phyloP scores from a whole-genome alignment of 371 early-diverging fungal genomes.

The Mucor irregularis region DNA sequence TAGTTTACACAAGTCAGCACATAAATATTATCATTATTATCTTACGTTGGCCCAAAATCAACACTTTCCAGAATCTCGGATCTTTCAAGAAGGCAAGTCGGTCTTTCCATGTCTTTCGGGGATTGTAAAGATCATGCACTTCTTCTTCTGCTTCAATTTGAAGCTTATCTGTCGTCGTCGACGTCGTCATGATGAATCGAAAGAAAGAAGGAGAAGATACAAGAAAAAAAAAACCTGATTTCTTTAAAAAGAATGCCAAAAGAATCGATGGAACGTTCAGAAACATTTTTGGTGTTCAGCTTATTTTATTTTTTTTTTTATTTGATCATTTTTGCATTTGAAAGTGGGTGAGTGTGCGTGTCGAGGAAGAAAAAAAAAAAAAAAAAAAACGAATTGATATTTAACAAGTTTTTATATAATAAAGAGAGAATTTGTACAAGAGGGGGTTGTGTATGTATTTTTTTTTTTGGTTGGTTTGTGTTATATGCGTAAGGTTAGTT shows the following conservation, averaged over 20 bases:
- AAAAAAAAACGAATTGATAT: no score
- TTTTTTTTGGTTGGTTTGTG: neutral
- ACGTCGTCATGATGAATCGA: no score
- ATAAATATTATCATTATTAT: neutral
- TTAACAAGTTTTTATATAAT: no score
- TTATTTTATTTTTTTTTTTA: neutral
- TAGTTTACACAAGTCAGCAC: neutral
- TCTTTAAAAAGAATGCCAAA: neutral
- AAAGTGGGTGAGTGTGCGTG: neutral
- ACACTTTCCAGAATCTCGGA: slow-evolving; percentile 15
- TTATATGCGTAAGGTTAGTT: neutral
- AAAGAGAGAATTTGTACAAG: no score
- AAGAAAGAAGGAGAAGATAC: neutral
- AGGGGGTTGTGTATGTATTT: no score
- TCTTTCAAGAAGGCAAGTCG: slow-evolving; percentile 14
- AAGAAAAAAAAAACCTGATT: neutral
- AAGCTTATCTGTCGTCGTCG: no score
- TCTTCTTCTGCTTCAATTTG: neutral
- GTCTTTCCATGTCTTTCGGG: slow-evolving; percentile 8
- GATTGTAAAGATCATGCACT: neutral
- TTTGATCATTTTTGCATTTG: neutral
- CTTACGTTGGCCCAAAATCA: slow-evolving; percentile 18
- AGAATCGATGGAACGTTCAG: neutral
- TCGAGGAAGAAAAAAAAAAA: no score
- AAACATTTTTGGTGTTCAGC: neutral